A percentile compares a stretch with the other conserved stretches of the same genome.
These are phyloP conservation scores for Penicillium sp. DNA, from an alignment of 2,329 filamentous ascomycete species.

Conservation along the genomic window DNA sequence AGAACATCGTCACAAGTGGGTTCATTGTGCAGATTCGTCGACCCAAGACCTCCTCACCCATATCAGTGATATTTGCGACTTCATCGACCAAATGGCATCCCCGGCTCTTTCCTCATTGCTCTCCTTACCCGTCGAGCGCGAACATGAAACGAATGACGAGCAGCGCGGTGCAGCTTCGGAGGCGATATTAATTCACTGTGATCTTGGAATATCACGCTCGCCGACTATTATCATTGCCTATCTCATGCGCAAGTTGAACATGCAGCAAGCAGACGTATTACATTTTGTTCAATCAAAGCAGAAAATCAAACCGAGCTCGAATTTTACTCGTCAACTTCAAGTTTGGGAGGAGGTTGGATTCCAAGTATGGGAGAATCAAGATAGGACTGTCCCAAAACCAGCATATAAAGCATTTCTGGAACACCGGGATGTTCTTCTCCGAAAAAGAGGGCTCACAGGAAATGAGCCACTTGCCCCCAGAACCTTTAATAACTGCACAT, in stretches of 20 bases:
- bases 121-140: conserved; percentile 8
- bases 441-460: conserved; percentile 19
- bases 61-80: conserved; percentile 28
- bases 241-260: conserved; percentile 26
- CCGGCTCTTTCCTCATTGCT: conserved; percentile 11
- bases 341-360: conserved; percentile 28
- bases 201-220: conserved; percentile 30
- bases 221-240: conserved; percentile 27
- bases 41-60: conserved; percentile 29
- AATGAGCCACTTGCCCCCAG: conserved; percentile 18
- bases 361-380: conserved; percentile 28
- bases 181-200: conserved; percentile 29
- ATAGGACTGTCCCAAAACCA: conserved; percentile 25
- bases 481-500: conserved; percentile 9
- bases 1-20: conserved; percentile 26
- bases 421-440: conserved; percentile 16
- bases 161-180: conserved; percentile 4
- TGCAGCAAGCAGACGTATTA: conserved; percentile 19
- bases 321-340: conserved; percentile 28
- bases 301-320: conserved; percentile 25
- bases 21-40: conserved; percentile 30
- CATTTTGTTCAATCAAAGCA: conserved; percentile 26
- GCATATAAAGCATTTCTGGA: conserved; percentile 27
- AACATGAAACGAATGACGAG: conserved; percentile 7
- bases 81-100: conserved; percentile 25